These are phyloP conservation scores for Boletus patriciae DNA, from an alignment of 768 basidiomycete species.

Conservation along the genomic window DNA sequence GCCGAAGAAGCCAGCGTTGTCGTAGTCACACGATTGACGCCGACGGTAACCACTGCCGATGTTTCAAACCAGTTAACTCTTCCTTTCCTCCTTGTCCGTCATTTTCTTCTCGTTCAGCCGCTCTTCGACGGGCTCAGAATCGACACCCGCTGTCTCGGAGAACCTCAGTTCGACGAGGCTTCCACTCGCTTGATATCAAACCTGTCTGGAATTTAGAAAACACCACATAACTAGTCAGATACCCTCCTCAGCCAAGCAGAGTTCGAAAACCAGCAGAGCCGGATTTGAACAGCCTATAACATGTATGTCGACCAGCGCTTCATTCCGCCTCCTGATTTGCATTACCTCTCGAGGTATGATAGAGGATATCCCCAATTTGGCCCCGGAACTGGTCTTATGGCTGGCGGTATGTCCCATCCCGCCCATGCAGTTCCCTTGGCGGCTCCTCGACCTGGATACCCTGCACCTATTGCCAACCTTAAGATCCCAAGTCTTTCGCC, in stretches of 20 bases:
- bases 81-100: neutral
- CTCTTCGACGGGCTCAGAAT: conserved; percentile 7
- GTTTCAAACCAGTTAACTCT: neutral
- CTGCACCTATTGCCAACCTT: conserved; percentile 65
- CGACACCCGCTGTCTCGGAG: conserved; percentile 23
- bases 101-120: conserved; percentile 8
- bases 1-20: conserved; percentile 15
- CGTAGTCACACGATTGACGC: conserved; percentile 16
- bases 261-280: conserved; percentile 46
- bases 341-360: conserved; percentile 53
- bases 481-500: conserved; percentile 53
- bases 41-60: conserved; percentile 17
- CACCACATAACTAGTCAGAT: conserved; percentile 12
- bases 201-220: neutral
- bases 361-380: conserved; percentile 53
- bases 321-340: conserved; percentile 10
- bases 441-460: conserved; percentile 73
- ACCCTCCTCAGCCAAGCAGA: conserved; percentile 35
- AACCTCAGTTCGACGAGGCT: conserved; percentile 23
- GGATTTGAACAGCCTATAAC: conserved; percentile 60
- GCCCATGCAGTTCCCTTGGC: conserved; percentile 49
- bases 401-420: conserved; percentile 34
- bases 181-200: conserved; percentile 31
- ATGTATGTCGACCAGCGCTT: conserved; percentile 49
- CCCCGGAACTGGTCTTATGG: conserved; percentile 50